Base-by-base conservation (phyloP, 352 stramenopile species). In the Phytophthora sp. region DNA sequence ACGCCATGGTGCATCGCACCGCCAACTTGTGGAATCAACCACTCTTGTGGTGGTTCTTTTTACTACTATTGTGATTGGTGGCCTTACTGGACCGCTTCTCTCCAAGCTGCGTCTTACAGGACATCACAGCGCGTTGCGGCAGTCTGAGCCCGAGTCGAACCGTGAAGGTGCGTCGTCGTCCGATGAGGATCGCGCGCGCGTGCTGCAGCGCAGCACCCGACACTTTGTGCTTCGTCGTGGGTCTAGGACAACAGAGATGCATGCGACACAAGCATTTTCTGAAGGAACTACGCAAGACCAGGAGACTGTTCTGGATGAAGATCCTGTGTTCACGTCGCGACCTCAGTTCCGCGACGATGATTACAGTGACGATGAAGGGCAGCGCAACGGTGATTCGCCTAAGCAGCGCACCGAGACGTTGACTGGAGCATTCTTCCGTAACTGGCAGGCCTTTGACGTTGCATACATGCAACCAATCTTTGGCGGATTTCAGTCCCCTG, bases 41-140 rank as follows among this genome's bases (percentile, higher is more conserved):
- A 95, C 87, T 32, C 68, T 95, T 4, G 84, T 93, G 46, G 83
- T 95, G 44, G 83, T 95, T 27, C 77, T 95, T 9, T 95, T 95
- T 50, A 95, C 87, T n/a, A 95, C 87, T 1, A 86, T 94, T 44
- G 81, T 95, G 32, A 79, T 95, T 20, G 86, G 86, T 8, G 84
- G 84, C 4, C 63, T 95, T 42, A 95, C 86, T 1, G 86, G 86
- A 0, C 86, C 82, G 7, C 57, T 95, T 12, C 60, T 95, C 6
- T 75, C 57, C 13, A 78, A 72, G 20, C 54, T 95, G 24, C 62
- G 39, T n/a, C 65, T 81, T 12, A 77, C 66, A 2, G 77, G 65
- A 1, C 62, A 84, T 15, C 65, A 77, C 17, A 73, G 74, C 38
- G 63, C 62, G 39, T 31, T 74, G n/a, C 60, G 54, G 23, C 69